A percentile compares a stretch with the other conserved stretches of the same genome.
These are phyloP conservation scores for Musa acuminata DNA, from an alignment of 176 grass and related monocot genomes.

Conservation along the genomic window DNA sequence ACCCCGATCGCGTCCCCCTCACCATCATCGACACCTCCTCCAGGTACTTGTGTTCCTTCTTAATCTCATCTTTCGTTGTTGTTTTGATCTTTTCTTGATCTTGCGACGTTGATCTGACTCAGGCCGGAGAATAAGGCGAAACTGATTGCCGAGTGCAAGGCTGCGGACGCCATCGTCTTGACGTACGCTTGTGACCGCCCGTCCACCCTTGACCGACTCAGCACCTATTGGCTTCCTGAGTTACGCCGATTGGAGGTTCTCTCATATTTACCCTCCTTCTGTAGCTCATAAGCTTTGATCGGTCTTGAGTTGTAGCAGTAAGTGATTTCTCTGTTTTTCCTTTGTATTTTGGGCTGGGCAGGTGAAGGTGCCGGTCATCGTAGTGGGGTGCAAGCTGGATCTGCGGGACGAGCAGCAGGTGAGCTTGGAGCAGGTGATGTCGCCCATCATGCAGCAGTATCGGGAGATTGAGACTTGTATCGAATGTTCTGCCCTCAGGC, in stretches of 20 bases:
- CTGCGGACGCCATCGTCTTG: conserved; percentile 75
- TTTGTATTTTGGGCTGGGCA: conserved; percentile 13
- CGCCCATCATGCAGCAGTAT: conserved; percentile 88
- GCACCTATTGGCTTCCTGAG: conserved; percentile 87
- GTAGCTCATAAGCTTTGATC: too few relatives aligned
- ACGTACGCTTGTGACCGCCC: conserved; percentile 81
- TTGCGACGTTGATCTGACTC: background rate
- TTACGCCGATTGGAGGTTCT: conserved; percentile 62
- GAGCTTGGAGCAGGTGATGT: conserved; percentile 88
- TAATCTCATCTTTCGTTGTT: background rate
- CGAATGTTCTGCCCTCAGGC: conserved; percentile 83
- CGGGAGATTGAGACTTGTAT: conserved; percentile 97
- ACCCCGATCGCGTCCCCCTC: conserved; percentile 87
- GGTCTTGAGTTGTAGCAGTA: background rate
- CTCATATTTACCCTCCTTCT: conserved; percentile 7
- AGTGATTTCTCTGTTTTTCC: background rate
- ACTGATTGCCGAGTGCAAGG: conserved; percentile 78
- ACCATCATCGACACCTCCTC: conserved; percentile 90
- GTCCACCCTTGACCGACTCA: conserved; percentile 67
- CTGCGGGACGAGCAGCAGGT: conserved; percentile 81
- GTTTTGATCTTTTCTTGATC: too few relatives aligned
- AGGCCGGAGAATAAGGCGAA: conserved; percentile 83
- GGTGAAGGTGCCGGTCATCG: conserved; percentile 70
- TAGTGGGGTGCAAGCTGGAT: conserved; percentile 92
- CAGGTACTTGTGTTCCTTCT: conserved; percentile 20